Percentiles rank a stretch among this genome's conserved stretches.
Evolutionary conservation across 371 early-diverging fungal species (phyloP).

Genomic region (Mucor racemosus): DNA sequence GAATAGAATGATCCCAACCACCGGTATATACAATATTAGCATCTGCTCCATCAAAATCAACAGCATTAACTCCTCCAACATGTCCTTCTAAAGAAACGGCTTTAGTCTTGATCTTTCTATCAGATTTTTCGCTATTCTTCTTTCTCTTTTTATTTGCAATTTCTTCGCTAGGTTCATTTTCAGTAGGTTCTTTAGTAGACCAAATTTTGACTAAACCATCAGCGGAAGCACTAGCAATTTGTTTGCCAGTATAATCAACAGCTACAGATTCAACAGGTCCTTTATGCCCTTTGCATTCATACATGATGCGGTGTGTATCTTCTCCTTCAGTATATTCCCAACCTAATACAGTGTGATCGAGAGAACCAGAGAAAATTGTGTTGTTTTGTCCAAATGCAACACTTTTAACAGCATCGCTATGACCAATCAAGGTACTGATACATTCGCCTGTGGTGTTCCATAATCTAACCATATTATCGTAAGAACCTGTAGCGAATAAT

Average conservation of each 20-base stretch:
- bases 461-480: slow-evolving; percentile 83
- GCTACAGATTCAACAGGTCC: slow-evolving; percentile 66
- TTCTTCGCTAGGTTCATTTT: slow-evolving; percentile 60
- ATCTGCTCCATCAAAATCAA: slow-evolving; percentile 62
- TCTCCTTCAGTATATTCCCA: slow-evolving; percentile 48
- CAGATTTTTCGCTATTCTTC: slow-evolving; percentile 55
- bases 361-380: slow-evolving; percentile 49
- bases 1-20: slow-evolving; percentile 93
- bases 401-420: slow-evolving; percentile 75
- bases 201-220: slow-evolving; percentile 84
- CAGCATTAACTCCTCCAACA: slow-evolving; percentile 79
- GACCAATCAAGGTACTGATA: slow-evolving; percentile 69
- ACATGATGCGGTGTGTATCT: slow-evolving; percentile 44
- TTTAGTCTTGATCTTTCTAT: slow-evolving; percentile 56
- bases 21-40: slow-evolving; percentile 76
- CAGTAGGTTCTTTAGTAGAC: slow-evolving; percentile 62
- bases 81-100: slow-evolving; percentile 73
- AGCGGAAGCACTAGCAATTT: slow-evolving; percentile 83
- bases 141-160: slow-evolving; percentile 49
- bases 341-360: slow-evolving; percentile 53
- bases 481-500: slow-evolving; percentile 80
- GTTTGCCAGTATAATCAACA: slow-evolving; percentile 33
- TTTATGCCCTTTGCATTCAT: slow-evolving; percentile 83
- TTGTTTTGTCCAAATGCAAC: slow-evolving; percentile 44
- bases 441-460: slow-evolving; percentile 83